A percentile compares a stretch with the other conserved stretches of the same genome.
phyloP scores from a whole-genome alignment of 108 stramenopile species.

The Seminavis robusta region DNA sequence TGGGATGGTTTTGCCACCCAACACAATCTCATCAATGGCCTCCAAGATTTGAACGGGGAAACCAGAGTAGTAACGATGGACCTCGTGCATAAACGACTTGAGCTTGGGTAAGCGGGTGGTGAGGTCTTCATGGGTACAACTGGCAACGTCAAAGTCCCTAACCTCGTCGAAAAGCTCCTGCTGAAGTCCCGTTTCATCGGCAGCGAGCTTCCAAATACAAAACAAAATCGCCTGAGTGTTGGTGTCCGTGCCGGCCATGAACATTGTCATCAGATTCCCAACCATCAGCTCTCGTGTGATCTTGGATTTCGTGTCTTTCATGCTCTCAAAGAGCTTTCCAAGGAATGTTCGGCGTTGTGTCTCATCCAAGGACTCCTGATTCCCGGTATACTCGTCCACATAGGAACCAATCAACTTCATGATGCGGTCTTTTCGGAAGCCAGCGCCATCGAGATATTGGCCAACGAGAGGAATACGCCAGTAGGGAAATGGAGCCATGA shows the following conservation, averaged over 20 bases:
- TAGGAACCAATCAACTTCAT: neutral
- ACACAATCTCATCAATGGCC: neutral
- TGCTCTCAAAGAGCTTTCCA: neutral
- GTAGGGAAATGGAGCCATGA: constrained; percentile 8
- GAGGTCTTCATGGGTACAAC: neutral
- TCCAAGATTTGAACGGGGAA: neutral
- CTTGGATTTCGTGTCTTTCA: neutral
- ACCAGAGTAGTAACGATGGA: neutral
- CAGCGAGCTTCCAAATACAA: constrained; percentile 2
- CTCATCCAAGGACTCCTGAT: neutral
- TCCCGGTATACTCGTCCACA: neutral
- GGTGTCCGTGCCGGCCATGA: constrained; percentile 3
- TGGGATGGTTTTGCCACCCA: neutral
- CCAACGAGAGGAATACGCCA: constrained; percentile 20
- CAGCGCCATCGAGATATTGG: constrained; percentile 13
- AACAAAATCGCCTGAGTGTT: neutral
- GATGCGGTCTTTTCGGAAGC: neutral
- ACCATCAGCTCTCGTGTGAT: neutral
- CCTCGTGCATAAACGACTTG: constrained; percentile 1
- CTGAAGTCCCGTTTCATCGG: constrained; percentile 1
- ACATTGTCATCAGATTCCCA: constrained; percentile 1
- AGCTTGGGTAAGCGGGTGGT: neutral
- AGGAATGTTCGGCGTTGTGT: neutral
- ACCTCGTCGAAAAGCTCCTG: neutral
- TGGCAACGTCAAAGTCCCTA: neutral